Evolutionary conservation across 176 grass and related monocot genomes (phyloP).

Genomic region (Cocos nucifera): DNA sequence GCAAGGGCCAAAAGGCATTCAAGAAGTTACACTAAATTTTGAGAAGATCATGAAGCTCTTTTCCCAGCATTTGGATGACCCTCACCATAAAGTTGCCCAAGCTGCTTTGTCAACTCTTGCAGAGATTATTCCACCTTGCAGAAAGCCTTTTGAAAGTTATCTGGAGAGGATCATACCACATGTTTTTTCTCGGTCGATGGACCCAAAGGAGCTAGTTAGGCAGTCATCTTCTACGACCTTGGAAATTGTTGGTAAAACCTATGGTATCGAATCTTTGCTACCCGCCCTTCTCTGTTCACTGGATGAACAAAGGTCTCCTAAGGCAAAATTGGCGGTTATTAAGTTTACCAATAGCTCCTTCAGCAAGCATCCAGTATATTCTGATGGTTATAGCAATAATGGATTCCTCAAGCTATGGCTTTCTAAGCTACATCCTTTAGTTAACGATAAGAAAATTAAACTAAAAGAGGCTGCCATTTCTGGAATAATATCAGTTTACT

Average conservation of each 20-base stretch:
- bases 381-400: constrained; percentile 82
- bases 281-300: constrained; percentile 82
- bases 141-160: constrained; percentile 82
- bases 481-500: constrained; percentile 93
- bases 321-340: constrained; percentile 92
- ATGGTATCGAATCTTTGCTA: constrained; percentile 87
- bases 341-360: constrained; percentile 90
- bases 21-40: constrained; percentile 89
- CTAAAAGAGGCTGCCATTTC: constrained; percentile 93
- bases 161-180: constrained; percentile 82
- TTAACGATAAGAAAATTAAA: constrained; percentile 92
- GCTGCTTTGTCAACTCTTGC: constrained; percentile 79
- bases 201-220: constrained; percentile 91
- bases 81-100: constrained; percentile 95
- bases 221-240: constrained; percentile 72
- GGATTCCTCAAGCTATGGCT: constrained; percentile 98
- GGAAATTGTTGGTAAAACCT: constrained; percentile 74
- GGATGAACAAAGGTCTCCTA: constrained; percentile 92
- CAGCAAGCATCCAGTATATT: constrained; percentile 63
- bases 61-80: constrained; percentile 93
- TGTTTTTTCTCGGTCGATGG: constrained; percentile 85
- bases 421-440: constrained; percentile 81
- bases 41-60: constrained; percentile 99
- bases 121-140: constrained; percentile 93
- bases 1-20: constrained; percentile 70